Conservation (phyloP, 164 flowering plant species). For the Paratinospora sagittata region DNA sequence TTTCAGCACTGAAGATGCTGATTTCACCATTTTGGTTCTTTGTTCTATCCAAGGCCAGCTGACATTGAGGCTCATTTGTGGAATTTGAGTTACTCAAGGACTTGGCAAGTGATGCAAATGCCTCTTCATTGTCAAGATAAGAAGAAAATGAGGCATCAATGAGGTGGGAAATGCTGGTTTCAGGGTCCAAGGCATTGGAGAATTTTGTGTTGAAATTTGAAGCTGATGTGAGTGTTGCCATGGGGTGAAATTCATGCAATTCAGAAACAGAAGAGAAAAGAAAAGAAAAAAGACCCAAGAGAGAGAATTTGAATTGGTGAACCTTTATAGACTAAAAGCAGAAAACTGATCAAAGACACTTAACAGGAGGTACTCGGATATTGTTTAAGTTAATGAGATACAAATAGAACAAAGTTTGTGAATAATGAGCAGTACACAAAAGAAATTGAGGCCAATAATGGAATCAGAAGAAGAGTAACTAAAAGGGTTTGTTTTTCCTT, state of each 20-base stretch:
- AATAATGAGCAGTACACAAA: not conserved
- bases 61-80: not conserved
- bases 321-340: no score
- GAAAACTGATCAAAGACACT: not conserved
- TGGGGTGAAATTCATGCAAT: slow-evolving; percentile 5
- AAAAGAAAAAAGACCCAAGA: not conserved
- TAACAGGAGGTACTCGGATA: not conserved
- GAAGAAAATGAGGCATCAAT: slow-evolving; percentile 41
- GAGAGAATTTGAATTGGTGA: not conserved
- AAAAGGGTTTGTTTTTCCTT: no score
- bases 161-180: slow-evolving; percentile 12
- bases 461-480: not conserved
- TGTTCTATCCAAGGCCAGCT: slow-evolving; percentile 16
- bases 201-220: slow-evolving; percentile 18
- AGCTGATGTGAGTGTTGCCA: slow-evolving; percentile 29
- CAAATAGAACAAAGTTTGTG: not conserved
- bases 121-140: slow-evolving; percentile 26
- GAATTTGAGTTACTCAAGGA: slow-evolving; percentile 11
- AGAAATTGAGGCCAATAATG: not conserved
- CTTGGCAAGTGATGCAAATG: slow-evolving; percentile 20
- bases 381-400: not conserved
- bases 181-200: not conserved
- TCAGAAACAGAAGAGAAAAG: not conserved
- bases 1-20: slow-evolving; percentile 66
- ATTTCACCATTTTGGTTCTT: slow-evolving; percentile 48